Base-by-base conservation (phyloP, 805 yeast genomes). In the Wickerhamomyces hampshirensis region DNA sequence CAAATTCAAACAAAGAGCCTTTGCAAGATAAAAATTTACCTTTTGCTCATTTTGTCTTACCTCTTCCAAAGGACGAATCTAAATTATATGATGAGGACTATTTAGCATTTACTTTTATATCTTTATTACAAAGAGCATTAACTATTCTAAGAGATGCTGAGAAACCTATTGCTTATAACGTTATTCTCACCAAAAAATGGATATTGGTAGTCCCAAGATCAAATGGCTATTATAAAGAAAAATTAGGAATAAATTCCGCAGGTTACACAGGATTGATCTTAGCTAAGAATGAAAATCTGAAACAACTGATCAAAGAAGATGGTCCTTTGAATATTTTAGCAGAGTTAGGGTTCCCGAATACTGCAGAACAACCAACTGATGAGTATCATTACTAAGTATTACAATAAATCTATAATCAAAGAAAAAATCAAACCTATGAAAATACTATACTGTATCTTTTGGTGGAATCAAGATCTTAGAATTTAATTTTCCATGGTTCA, bases 141-240 rank as follows among this genome's bases (percentile, higher is more conserved):
- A 80, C 89, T 3, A 72, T 77, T 12, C 69, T 77, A 53, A 77
- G 77, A 55, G 81, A 80, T 40, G 55, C 62, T 18, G 51, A 46
- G 12, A 46, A 53, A n/a, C 65, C 66, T 30, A 63, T 79, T 33
- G 82, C 91, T 26, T 91, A 85, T 59, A 91, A 91, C 55, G 77
- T 89, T 24, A 62, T 87, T 30, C 75, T 91, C 71, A 87, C 94
- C 32, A 77, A 77, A 33, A 72, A 77, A 35, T 91, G 93, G 85
- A 75, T 91, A 62, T 75, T 88, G 75, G 58, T 84, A 16, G 80
- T 88, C n/a, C 98, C 98, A 13, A 73, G 97, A 51, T 65, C 81
- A 3, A 51, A 56, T 13, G 80, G 82, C 2, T 65, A 62, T 33
- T 78, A 68, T 50, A 68, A 50, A 41, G 52, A 39, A 5, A 43